A percentile compares a stretch with the other conserved stretches of the same genome.
phyloP scores from a whole-genome alignment of 2,329 filamentous ascomycete genomes.

The Nakataea oryzae region DNA sequence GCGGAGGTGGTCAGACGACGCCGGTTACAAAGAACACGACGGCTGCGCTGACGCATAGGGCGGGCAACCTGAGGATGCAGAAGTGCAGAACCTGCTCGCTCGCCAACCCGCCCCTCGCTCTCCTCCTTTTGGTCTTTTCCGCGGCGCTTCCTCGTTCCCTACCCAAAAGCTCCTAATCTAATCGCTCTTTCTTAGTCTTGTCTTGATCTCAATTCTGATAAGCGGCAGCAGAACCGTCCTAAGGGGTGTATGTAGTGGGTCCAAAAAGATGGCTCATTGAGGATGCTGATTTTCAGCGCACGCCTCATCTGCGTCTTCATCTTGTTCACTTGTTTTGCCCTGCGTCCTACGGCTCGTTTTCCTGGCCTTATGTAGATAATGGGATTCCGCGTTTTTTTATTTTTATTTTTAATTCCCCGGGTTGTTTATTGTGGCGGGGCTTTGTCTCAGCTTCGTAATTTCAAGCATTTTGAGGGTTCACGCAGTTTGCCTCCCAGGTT shows the following conservation, averaged over 20 bases:
- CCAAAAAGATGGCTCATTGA: background rate
- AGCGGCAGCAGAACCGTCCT: too few relatives aligned
- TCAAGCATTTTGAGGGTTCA: background rate
- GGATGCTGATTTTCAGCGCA: background rate
- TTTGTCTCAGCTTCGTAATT: background rate
- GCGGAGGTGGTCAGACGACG: background rate
- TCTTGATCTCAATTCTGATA: too few relatives aligned
- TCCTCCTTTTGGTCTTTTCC: too few relatives aligned
- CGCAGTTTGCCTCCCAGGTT: background rate
- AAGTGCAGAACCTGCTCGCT: background rate
- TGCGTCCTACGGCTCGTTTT: background rate
- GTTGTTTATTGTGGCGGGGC: background rate
- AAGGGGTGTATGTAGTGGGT: too few relatives aligned
- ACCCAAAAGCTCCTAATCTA: background rate
- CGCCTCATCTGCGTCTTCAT: too few relatives aligned
- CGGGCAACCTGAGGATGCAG: background rate
- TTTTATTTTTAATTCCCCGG: background rate
- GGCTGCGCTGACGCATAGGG: too few relatives aligned
- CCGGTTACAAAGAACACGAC: too few relatives aligned
- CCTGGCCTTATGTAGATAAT: background rate
- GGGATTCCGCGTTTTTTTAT: background rate
- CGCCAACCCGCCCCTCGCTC: background rate
- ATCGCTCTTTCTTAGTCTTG: too few relatives aligned
- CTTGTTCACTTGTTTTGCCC: too few relatives aligned
- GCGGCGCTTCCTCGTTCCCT: background rate